A percentile compares a stretch with the other conserved stretches of the same genome.
Evolutionary conservation across 805 yeast genomes (phyloP).

Genomic region (Kregervanrija fluxuum): DNA sequence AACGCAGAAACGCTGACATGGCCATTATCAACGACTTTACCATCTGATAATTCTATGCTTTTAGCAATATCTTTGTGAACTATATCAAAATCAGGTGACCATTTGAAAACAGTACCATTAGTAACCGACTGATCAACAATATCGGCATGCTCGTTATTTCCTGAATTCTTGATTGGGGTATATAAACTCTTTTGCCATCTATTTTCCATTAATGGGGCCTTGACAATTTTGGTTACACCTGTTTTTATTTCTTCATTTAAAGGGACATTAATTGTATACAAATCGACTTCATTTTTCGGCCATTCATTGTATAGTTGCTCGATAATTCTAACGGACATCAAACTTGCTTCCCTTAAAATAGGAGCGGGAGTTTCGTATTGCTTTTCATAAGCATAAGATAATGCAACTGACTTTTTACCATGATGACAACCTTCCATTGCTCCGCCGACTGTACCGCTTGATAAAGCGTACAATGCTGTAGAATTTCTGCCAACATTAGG

Average conservation of each 20-base stretch:
- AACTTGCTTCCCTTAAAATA: conserved; percentile 57
- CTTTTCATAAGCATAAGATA: conserved; percentile 75
- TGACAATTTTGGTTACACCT: conserved; percentile 54
- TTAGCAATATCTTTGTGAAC: conserved; percentile 49
- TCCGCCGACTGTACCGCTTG: conserved; percentile 96
- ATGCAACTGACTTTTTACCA: conserved; percentile 65
- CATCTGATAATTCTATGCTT: conserved; percentile 51
- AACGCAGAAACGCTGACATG: conserved; percentile 62
- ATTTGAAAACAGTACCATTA: conserved; percentile 47
- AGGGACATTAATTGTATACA: conserved; percentile 84
- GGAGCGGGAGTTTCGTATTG: conserved; percentile 39
- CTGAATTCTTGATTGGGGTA: conserved; percentile 8
- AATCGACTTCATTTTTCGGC: conserved; percentile 45
- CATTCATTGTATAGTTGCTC: conserved; percentile 53
- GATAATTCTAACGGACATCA: conserved; percentile 57
- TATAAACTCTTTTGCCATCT: conserved; percentile 49
- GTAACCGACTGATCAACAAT: conserved; percentile 41
- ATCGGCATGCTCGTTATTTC: conserved; percentile 24
- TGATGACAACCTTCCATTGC: conserved; percentile 87
- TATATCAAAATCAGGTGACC: conserved; percentile 77
- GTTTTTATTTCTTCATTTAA: conserved; percentile 44
- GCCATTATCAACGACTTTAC: conserved; percentile 59
- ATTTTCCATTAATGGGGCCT: conserved; percentile 77
- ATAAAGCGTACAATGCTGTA: conserved; percentile 76
- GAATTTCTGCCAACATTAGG: conserved; percentile 96